These are phyloP conservation scores for Puccinia coronata DNA, from an alignment of 1,284 basidiomycete species.

Conservation along the genomic window DNA sequence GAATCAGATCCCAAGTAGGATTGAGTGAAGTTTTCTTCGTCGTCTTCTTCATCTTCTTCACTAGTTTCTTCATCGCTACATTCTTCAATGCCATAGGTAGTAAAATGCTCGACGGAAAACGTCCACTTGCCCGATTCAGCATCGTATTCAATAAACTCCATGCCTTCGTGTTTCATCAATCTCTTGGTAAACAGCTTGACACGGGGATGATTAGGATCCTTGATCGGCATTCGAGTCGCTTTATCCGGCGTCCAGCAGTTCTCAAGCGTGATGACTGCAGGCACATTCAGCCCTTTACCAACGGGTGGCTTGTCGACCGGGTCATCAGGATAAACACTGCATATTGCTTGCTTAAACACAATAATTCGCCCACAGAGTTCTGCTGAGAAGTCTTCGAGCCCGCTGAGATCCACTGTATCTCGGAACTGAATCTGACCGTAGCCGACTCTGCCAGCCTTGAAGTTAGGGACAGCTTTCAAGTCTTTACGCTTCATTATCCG, in stretches of 20 bases:
- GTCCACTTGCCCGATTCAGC: constrained; percentile 82
- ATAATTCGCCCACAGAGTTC: constrained; percentile 84
- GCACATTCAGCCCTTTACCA: constrained; percentile 86
- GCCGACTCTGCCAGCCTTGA: constrained; percentile 84
- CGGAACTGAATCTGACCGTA: constrained; percentile 89
- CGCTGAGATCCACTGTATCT: constrained; percentile 87
- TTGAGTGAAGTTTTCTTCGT: constrained; percentile 51
- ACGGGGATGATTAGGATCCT: constrained; percentile 73
- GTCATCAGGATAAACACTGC: constrained; percentile 87
- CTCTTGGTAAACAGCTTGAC: constrained; percentile 78
- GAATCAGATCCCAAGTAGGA: constrained; percentile 51
- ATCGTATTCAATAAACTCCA: constrained; percentile 80
- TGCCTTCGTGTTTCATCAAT: constrained; percentile 80
- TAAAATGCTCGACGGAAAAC: constrained; percentile 89
- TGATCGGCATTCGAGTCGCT: constrained; percentile 84
- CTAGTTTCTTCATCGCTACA: constrained; percentile 56
- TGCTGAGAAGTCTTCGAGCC: constrained; percentile 70
- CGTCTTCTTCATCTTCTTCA: constrained; percentile 53
- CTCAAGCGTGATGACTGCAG: constrained; percentile 75
- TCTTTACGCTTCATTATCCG: constrained; percentile 71
- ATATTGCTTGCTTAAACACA: constrained; percentile 86
- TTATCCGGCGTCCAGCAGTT: constrained; percentile 89
- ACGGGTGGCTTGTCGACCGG: constrained; percentile 74
- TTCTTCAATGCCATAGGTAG: constrained; percentile 58
- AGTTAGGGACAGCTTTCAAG: constrained; percentile 69